Evolutionary conservation across 768 basidiomycete genomes (phyloP).

Genomic region (Pleurotus ostreatus): DNA sequence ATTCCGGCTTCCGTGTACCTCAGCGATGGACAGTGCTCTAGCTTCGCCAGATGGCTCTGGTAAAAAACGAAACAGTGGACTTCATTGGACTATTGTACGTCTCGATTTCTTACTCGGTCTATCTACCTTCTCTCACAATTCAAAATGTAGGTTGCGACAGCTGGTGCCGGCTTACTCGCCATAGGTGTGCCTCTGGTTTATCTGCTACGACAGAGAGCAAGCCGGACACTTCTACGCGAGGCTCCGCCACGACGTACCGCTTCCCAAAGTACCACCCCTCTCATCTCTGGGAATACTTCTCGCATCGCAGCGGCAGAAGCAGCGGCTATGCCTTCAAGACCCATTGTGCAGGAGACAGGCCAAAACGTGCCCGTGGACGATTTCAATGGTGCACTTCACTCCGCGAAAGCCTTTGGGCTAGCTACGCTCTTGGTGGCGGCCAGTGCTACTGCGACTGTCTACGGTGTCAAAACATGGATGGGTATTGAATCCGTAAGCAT

Average conservation of each 20-base stretch:
- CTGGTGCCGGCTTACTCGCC: background rate
- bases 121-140: background rate
- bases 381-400: constrained; percentile 50
- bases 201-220: constrained; percentile 1
- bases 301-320: background rate
- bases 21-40: too few species aligned
- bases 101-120: background rate
- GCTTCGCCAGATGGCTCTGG: too few species aligned
- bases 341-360: background rate
- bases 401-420: constrained; percentile 60
- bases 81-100: background rate
- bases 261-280: constrained; percentile 7
- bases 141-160: background rate
- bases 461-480: constrained; percentile 46
- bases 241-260: constrained; percentile 1
- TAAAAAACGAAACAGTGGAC: background rate
- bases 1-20: too few species aligned
- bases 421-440: constrained; percentile 57
- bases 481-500: constrained; percentile 53
- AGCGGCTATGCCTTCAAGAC: background rate
- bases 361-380: constrained; percentile 18
- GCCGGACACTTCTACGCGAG: background rate
- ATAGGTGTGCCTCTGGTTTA: constrained; percentile 1
- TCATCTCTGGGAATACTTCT: background rate
- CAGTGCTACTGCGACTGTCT: constrained; percentile 39